These are phyloP conservation scores for Stevia rebaudiana DNA, from an alignment of 140 eudicot species.

Conservation along the genomic window DNA sequence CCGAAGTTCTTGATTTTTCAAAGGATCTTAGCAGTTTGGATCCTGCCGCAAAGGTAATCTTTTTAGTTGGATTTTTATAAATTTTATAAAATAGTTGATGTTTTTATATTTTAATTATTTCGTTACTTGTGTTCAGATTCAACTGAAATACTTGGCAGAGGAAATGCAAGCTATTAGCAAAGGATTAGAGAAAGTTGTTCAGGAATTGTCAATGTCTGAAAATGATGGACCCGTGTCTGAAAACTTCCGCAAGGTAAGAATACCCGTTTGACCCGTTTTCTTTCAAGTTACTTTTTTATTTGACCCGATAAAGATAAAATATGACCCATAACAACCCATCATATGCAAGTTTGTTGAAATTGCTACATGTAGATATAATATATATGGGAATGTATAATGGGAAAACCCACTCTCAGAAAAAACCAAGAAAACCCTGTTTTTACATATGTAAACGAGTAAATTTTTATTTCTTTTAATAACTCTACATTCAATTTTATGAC, in stretches of 20 bases:
- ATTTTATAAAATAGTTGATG: not conserved
- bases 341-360: not conserved
- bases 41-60: slow-evolving; percentile 63
- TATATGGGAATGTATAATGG: too few species aligned
- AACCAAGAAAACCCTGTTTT: too few species aligned
- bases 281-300: not conserved
- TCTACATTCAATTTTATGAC: too few species aligned
- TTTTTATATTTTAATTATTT: slow-evolving; percentile 14
- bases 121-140: slow-evolving; percentile 46
- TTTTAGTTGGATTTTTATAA: not conserved
- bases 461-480: too few species aligned
- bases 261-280: not conserved
- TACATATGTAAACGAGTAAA: too few species aligned
- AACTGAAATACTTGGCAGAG: slow-evolving; percentile 75
- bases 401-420: too few species aligned
- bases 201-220: slow-evolving; percentile 78
- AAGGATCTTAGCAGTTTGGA: slow-evolving; percentile 77
- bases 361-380: not conserved
- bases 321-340: not conserved
- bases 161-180: slow-evolving; percentile 91
- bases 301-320: not conserved
- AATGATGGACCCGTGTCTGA: slow-evolving; percentile 80
- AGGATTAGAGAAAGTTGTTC: slow-evolving; percentile 81
- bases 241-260: slow-evolving; percentile 49
- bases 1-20: slow-evolving; percentile 87